Evolutionary conservation across 2,329 filamentous ascomycete species (phyloP).

Genomic region (Trichoderma atroviride): DNA sequence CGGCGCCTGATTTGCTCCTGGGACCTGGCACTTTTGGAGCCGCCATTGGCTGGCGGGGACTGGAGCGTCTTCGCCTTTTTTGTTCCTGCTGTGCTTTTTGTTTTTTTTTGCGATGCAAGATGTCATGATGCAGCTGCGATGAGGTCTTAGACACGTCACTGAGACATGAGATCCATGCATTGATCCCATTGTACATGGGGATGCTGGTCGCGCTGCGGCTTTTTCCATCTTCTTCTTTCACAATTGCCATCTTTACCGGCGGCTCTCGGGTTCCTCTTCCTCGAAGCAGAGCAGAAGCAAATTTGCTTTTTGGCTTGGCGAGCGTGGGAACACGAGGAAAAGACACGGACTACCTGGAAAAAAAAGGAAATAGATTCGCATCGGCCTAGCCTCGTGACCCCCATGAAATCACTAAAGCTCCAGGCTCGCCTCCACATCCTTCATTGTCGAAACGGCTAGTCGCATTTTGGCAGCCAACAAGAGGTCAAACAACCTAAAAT

Average conservation of each 20-base stretch:
- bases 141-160: background rate
- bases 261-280: background rate
- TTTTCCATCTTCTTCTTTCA: background rate
- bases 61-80: background rate
- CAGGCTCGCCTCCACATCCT: slow-evolving; percentile 4
- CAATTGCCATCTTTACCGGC: background rate
- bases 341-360: background rate
- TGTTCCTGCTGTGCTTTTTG: background rate
- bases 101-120: background rate
- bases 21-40: background rate
- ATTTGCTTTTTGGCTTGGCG: background rate
- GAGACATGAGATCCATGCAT: background rate
- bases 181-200: background rate
- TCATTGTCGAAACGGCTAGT: slow-evolving; percentile 1
- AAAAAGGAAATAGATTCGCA: background rate
- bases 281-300: background rate
- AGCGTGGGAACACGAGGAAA: background rate
- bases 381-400: background rate
- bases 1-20: background rate
- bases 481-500: background rate
- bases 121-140: slow-evolving; percentile 4
- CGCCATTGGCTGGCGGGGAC: background rate
- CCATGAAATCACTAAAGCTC: background rate
- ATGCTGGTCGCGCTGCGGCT: background rate
- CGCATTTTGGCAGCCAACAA: slow-evolving; percentile 19